phyloP scores from a whole-genome alignment of 2,329 filamentous ascomycete genomes.

The Calonectria pseudoreteaudii region DNA sequence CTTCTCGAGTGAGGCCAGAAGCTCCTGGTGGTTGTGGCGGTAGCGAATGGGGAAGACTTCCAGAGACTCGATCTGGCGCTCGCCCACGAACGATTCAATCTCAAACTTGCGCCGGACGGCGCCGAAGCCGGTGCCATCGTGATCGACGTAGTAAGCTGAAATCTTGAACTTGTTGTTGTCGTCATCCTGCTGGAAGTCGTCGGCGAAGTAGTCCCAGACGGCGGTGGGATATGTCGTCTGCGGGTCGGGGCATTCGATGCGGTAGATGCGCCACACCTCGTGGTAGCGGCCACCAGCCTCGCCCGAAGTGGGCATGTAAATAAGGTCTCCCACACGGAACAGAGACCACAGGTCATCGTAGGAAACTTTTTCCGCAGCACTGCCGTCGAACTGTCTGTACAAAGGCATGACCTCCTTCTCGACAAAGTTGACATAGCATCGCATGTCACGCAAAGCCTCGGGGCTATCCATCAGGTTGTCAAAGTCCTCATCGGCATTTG shows the following conservation, averaged over 20 bases:
- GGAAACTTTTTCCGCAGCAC: conserved; percentile 46
- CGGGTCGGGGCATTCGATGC: conserved; percentile 45
- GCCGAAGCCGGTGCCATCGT: conserved; percentile 53
- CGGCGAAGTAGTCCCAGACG: conserved; percentile 51
- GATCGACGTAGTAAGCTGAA: conserved; percentile 56
- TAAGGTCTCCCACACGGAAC: conserved; percentile 54
- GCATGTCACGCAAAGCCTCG: conserved; percentile 55
- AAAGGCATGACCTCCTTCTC: conserved; percentile 56
- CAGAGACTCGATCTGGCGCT: conserved; percentile 52
- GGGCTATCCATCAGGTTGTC: conserved; percentile 52
- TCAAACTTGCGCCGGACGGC: conserved; percentile 52
- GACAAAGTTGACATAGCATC: conserved; percentile 58
- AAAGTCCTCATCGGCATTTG: conserved; percentile 50
- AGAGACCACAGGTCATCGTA: conserved; percentile 58
- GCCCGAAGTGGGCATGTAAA: conserved; percentile 52
- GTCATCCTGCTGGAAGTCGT: conserved; percentile 45
- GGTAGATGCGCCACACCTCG: conserved; percentile 54
- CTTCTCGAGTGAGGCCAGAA: conserved; percentile 47
- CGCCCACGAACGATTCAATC: conserved; percentile 52
- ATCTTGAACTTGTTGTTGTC: conserved; percentile 48
- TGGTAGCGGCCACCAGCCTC: conserved; percentile 53
- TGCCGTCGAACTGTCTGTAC: conserved; percentile 44
- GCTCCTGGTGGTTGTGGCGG: conserved; percentile 47
- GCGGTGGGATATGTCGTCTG: conserved; percentile 44
- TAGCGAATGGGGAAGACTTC: conserved; percentile 55